Evolutionary conservation across 2,329 filamentous ascomycete genomes (phyloP), one percentile per base, ranked within the genome.

Genomic region (Sporothrix pseudoabietina): DNA sequence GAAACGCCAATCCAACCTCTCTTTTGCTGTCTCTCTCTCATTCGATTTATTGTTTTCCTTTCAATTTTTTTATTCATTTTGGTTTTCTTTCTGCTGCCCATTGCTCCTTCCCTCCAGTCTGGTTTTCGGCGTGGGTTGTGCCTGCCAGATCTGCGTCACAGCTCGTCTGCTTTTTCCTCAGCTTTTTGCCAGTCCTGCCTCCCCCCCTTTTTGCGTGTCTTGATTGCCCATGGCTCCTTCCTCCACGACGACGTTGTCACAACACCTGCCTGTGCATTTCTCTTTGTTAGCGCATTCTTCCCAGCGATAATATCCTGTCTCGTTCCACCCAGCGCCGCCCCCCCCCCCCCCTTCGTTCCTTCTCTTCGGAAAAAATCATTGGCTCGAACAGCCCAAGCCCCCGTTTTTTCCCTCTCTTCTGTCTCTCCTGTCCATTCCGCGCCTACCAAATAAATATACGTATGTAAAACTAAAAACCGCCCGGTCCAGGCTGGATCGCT

Each of bases 351-450:
- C 77, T 75, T 77, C 78, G 78, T 77, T 80, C 80, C 79, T 80
- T 78, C 82, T 82, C 80, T 82, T 82, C 81, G 22, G 22, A 79
- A 39, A 80, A 79, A 81, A 78, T 80, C 79, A 80, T 79, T 79
- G 78, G 82, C 81, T 79, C 81, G 78, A 81, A 80, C 81, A 82
- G 12, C 82, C 80, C 83, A 84, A 84, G 84, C 80, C 83, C 84
- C 71, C 61, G 41, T 59, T 32, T 82, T 47, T 41, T n/a, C 30
- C 52, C 61, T 30, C 2, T 49, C 84, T 85, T 84, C 84, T 68
- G 65, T 69, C 84, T 85, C 85, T 84, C 82, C 14, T 49, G 83
- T 81, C 77, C 83, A 83, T 82, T 83, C 81, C 82, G 83, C 82
- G 82, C 81, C 83, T 79, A 81, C 83, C 82, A 57, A 44, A 26